phyloP scores from a whole-genome alignment of 768 basidiomycete genomes.

The Lentinula aciculospora region DNA sequence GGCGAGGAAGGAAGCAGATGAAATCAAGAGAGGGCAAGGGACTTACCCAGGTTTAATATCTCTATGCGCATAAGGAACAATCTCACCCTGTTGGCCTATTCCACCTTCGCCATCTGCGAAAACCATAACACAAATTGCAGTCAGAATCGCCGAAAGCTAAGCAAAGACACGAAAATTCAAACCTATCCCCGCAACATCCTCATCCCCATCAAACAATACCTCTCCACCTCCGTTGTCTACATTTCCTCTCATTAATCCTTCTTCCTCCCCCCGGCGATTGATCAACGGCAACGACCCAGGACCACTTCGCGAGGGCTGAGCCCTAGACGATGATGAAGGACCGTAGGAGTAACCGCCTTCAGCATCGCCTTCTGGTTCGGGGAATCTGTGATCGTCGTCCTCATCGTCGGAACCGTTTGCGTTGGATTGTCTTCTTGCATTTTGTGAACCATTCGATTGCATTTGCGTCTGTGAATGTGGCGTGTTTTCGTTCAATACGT shows the following conservation, averaged over 20 bases:
- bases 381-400: slow-evolving; percentile 67
- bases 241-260: slow-evolving; percentile 59
- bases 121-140: too few species aligned
- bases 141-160: too few species aligned
- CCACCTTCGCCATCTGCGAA: slow-evolving; percentile 33
- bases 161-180: too few species aligned
- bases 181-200: slow-evolving; percentile 49
- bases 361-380: slow-evolving; percentile 69
- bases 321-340: slow-evolving; percentile 7
- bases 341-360: slow-evolving; percentile 75
- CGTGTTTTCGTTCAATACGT: too few species aligned
- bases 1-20: neutral
- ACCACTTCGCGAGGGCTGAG: neutral
- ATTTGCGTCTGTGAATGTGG: neutral
- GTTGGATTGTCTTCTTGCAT: neutral
- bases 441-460: neutral
- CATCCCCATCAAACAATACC: slow-evolving; percentile 76
- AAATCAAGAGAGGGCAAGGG: neutral
- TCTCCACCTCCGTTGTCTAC: slow-evolving; percentile 50
- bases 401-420: slow-evolving; percentile 39
- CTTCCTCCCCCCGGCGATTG: slow-evolving; percentile 25
- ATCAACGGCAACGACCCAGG: slow-evolving; percentile 11
- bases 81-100: slow-evolving; percentile 34
- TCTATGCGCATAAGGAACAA: slow-evolving; percentile 91
- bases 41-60: slow-evolving; percentile 94